These are phyloP conservation scores for Graphilbum fragrans DNA, from an alignment of 2,329 filamentous ascomycete species.

Conservation along the genomic window DNA sequence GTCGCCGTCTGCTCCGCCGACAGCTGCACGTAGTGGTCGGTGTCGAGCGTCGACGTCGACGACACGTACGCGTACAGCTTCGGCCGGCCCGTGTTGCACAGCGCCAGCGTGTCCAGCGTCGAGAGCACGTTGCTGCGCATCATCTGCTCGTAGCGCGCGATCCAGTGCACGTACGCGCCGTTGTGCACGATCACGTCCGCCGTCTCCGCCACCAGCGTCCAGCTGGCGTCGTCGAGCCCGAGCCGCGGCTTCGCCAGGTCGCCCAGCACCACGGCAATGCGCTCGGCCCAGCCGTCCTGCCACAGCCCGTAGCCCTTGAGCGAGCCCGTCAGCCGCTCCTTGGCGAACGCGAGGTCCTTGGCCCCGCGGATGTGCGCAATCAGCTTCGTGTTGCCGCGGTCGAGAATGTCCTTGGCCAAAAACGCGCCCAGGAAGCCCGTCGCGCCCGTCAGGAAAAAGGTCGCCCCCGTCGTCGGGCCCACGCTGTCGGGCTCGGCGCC, in stretches of 20 bases:
- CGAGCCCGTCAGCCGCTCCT: constrained; percentile 53
- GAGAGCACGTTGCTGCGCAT: constrained; percentile 66
- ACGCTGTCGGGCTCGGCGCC: too few relatives aligned
- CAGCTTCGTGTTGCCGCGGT: constrained; percentile 43
- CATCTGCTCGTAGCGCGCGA: constrained; percentile 63
- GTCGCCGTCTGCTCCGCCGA: constrained; percentile 52
- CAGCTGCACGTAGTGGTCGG: constrained; percentile 64
- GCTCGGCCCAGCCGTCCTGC: constrained; percentile 29
- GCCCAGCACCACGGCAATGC: constrained; percentile 58
- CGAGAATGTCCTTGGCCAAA: constrained; percentile 62
- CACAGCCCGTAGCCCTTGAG: constrained; percentile 71
- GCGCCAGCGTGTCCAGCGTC: constrained; percentile 61
- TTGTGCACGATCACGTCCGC: constrained; percentile 74
- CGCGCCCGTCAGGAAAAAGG: constrained; percentile 74
- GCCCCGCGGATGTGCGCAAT: constrained; percentile 63
- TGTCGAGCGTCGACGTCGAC: constrained; percentile 75
- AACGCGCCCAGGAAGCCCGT: constrained; percentile 85
- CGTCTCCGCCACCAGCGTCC: constrained; percentile 50
- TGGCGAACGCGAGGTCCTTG: constrained; percentile 44
- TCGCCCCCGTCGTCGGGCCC: constrained; percentile 20
- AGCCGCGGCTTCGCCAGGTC: constrained; percentile 63
- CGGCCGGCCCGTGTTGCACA: constrained; percentile 58
- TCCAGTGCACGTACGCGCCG: constrained; percentile 72
- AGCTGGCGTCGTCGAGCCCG: constrained; percentile 54
- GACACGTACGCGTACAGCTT: constrained; percentile 75